These are phyloP conservation scores for Myxozyma lipomycoides DNA, from an alignment of 805 yeast species.

Conservation along the genomic window DNA sequence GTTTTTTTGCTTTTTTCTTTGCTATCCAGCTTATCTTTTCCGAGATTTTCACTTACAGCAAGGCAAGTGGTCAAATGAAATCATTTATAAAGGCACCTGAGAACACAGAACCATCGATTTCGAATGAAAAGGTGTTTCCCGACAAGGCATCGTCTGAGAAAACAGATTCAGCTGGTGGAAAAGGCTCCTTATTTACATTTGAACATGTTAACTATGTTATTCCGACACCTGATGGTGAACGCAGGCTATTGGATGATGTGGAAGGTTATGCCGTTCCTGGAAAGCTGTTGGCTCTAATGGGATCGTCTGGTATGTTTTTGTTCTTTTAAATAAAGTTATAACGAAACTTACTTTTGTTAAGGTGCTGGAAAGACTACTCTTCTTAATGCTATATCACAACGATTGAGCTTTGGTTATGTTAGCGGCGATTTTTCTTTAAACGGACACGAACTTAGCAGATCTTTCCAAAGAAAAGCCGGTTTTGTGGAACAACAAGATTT, in stretches of 20 bases:
- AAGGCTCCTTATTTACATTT: constrained; percentile 17
- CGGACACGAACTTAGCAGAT: constrained; percentile 55
- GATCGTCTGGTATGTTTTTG: constrained; percentile 51
- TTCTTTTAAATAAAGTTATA: not conserved
- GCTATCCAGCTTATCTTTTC: constrained; percentile 49
- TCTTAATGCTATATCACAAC: constrained; percentile 64
- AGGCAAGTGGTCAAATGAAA: constrained; percentile 46
- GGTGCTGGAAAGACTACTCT: constrained; percentile 81
- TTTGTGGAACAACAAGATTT: constrained; percentile 77
- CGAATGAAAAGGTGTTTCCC: not conserved
- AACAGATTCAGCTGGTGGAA: not conserved
- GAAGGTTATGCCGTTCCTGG: constrained; percentile 76
- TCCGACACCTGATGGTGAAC: constrained; percentile 31
- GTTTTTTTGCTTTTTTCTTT: constrained; percentile 52
- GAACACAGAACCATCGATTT: not conserved
- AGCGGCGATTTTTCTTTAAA: constrained; percentile 65
- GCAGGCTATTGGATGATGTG: constrained; percentile 55
- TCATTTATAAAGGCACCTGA: not conserved
- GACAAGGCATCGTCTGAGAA: constrained; percentile 1
- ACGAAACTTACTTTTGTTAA: not conserved
- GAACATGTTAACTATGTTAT: constrained; percentile 31
- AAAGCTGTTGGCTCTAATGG: constrained; percentile 64
- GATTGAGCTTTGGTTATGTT: constrained; percentile 67
- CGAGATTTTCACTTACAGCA: constrained; percentile 37
- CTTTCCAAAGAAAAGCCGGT: constrained; percentile 65